Conservation (phyloP, 768 basidiomycete species). For the Brasilioporus rufonigricans region DNA sequence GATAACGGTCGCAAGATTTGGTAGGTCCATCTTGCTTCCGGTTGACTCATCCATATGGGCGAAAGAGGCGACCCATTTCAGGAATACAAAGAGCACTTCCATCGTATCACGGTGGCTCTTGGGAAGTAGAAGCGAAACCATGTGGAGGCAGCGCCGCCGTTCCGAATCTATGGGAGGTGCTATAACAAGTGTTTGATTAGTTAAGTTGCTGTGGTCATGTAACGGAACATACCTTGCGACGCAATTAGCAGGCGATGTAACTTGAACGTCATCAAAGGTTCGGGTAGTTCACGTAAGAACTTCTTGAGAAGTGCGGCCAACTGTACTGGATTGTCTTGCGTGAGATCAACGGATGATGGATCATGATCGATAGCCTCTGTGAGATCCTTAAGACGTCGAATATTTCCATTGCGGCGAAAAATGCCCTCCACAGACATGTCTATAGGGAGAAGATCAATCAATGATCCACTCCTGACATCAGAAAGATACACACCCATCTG, state of each 20-base stretch:
- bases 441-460: slow-evolving; percentile 31
- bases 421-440: slow-evolving; percentile 99
- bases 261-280: slow-evolving; percentile 94
- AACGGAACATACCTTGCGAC: slow-evolving; percentile 69
- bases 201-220: slow-evolving; percentile 1
- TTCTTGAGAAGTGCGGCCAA: slow-evolving; percentile 96
- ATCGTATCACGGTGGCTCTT: slow-evolving; percentile 95
- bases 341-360: slow-evolving; percentile 84
- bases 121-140: slow-evolving; percentile 83
- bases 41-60: slow-evolving; percentile 97
- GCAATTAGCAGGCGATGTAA: slow-evolving; percentile 86
- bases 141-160: slow-evolving; percentile 78
- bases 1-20: slow-evolving; percentile 95
- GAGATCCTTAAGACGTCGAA: slow-evolving; percentile 86
- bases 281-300: slow-evolving; percentile 93
- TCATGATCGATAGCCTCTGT: slow-evolving; percentile 95
- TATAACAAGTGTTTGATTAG: slow-evolving; percentile 11
- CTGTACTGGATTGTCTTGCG: slow-evolving; percentile 95
- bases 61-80: slow-evolving; percentile 99
- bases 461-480: neutral
- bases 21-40: slow-evolving; percentile 97
- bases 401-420: slow-evolving; percentile 98
- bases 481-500: slow-evolving; percentile 81
- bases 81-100: slow-evolving; percentile 96
- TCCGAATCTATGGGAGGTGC: slow-evolving; percentile 79